These are phyloP conservation scores for Physaria fendleri DNA, from an alignment of 345 rosid genomes.

Conservation along the genomic window DNA sequence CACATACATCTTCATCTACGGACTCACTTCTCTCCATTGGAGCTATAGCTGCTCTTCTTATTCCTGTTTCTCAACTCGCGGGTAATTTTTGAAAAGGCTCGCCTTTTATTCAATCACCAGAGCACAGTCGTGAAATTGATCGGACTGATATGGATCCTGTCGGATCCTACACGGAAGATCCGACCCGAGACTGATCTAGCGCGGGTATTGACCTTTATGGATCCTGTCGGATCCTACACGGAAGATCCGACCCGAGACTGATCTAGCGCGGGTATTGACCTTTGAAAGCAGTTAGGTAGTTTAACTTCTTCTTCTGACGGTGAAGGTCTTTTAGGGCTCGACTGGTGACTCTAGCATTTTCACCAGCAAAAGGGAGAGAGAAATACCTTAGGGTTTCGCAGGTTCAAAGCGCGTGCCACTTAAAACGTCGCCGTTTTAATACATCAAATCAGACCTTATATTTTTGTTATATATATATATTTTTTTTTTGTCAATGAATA, in stretches of 20 bases:
- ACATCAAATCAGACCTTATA: background rate
- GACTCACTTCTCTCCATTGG: slow-evolving; percentile 29
- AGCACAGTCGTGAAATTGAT: background rate
- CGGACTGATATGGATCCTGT: slow-evolving; percentile 18
- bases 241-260: slow-evolving; percentile 28
- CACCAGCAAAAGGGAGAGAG: slow-evolving; percentile 20
- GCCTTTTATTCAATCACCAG: slow-evolving; percentile 5
- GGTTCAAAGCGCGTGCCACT: slow-evolving; percentile 11
- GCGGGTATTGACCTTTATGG: no score
- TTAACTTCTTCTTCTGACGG: slow-evolving; percentile 25
- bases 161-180: slow-evolving; percentile 16
- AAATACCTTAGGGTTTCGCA: slow-evolving; percentile 23
- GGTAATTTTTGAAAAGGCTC: background rate
- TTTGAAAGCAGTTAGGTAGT: slow-evolving; percentile 21
- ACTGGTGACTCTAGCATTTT: slow-evolving; percentile 37
- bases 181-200: slow-evolving; percentile 29
- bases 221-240: slow-evolving; percentile 8
- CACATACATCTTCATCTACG: slow-evolving; percentile 25
- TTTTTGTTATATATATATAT: background rate
- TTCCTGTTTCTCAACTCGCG: background rate
- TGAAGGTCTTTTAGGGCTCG: slow-evolving; percentile 34
- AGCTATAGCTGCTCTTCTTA: background rate
- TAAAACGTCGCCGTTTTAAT: background rate
- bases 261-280: slow-evolving; percentile 25
- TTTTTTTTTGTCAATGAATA: no score